phyloP scores from a whole-genome alignment of 768 basidiomycete species.

The Pholiota molesta region DNA sequence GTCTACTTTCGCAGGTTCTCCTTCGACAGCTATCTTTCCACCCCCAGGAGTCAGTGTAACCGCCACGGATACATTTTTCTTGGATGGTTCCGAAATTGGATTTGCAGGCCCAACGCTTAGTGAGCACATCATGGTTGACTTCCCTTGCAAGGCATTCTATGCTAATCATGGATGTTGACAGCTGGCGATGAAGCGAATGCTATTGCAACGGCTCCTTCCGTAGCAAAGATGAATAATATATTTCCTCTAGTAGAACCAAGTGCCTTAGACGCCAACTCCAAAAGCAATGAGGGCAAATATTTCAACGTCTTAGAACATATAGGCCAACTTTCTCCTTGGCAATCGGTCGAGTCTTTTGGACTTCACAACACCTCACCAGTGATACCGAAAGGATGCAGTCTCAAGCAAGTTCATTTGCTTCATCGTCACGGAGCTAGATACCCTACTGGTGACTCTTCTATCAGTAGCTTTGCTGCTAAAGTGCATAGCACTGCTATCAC shows the following conservation, averaged over 20 bases:
- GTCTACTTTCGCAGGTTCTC: conserved; percentile 47
- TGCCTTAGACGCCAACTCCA: conserved; percentile 26
- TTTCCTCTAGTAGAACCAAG: conserved; percentile 46
- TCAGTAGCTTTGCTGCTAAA: conserved; percentile 46
- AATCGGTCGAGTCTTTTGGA: conserved; percentile 54
- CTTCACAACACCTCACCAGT: conserved; percentile 46
- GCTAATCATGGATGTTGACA: conserved; percentile 14
- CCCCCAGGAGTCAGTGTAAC: conserved; percentile 41
- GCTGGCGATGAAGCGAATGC: conserved; percentile 47
- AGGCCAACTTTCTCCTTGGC: conserved; percentile 55
- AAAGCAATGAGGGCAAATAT: conserved; percentile 20
- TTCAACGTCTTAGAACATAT: conserved; percentile 50
- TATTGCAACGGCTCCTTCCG: conserved; percentile 44
- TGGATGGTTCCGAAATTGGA: conserved; percentile 44
- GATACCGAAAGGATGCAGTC: conserved; percentile 48
- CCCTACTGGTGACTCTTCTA: conserved; percentile 49
- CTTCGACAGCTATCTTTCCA: conserved; percentile 43
- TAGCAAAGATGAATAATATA: conserved; percentile 36
- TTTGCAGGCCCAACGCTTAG: conserved; percentile 52
- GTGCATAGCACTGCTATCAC: conserved; percentile 46
- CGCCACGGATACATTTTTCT: conserved; percentile 41
- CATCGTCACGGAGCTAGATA: conserved; percentile 74
- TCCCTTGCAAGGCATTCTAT: neutral
- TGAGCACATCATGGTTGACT: conserved; percentile 22
- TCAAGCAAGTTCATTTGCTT: conserved; percentile 58